Base-by-base conservation (phyloP, 495 filamentous ascomycete species). In the Neurospora sp. region DNA sequence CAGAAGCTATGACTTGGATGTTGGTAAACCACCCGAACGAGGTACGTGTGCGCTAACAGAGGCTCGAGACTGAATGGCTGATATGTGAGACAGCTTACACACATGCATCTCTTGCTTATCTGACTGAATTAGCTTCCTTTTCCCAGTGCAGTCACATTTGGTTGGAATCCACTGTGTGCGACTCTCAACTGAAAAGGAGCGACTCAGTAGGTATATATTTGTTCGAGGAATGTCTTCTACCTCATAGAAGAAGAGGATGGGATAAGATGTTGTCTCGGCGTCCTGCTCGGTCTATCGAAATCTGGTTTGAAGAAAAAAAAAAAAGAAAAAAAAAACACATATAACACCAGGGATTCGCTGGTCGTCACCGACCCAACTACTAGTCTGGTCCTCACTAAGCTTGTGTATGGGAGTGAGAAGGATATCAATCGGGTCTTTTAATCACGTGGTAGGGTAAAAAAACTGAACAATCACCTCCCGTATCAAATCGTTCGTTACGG, bases 361-460 rank as follows among this genome's bases (percentile, higher is more conserved):
- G 76, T 82, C 77, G 78, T 82, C 81, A 81, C 79, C 80, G 77
- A 81, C 80, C 75, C 73, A 75, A 77, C 73, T 82, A 80, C 77
- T 82, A 78, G 44, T 48, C 44, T 31, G 31, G 31, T 0, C 20
- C 20, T 22, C 20, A 22, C 20, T 27, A 22, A 22, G 20, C 20
- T 22, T 22, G 20, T 22, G 20, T 22, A 22, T 22, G 20, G 20
- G 20, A 22, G 20, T 22, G 20, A 22, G 20, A 22, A 22, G 20
- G 20, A 22, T 22, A 22, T 22, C 20, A 22, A 22, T 22, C 20
- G 20, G 20, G 20, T 22, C 20, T 22, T 22, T 22, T 22, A 22
- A 22, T 22, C 20, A 22, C 20, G 20, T 22, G 20, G 20, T 22
- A 22, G 20, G 20, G 20, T 22, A 0, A 22, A 22, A 22, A 22